Evolutionary conservation across 2,329 filamentous ascomycete species (phyloP).

Genomic region (Sarocladium brachiariae): DNA sequence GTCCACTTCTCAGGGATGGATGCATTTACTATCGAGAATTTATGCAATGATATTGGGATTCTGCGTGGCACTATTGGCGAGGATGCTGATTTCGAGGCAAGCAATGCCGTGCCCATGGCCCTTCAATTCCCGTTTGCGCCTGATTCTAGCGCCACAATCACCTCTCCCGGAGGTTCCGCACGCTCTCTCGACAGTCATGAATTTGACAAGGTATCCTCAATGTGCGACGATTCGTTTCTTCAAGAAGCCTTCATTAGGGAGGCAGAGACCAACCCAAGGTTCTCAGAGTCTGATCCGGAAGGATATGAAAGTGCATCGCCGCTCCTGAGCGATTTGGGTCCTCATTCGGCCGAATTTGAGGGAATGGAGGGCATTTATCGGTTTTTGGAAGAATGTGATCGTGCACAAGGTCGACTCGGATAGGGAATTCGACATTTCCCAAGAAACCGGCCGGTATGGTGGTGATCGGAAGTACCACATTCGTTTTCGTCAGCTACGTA

Average conservation of each 20-base stretch:
- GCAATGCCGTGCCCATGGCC: slow-evolving; percentile 63
- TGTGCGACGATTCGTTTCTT: slow-evolving; percentile 28
- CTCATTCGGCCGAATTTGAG: slow-evolving; percentile 42
- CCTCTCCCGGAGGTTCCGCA: slow-evolving; percentile 42
- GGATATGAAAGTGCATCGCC: slow-evolving; percentile 47
- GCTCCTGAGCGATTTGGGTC: slow-evolving; percentile 35
- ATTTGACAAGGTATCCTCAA: slow-evolving; percentile 29
- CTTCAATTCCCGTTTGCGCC: slow-evolving; percentile 84
- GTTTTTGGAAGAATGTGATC: slow-evolving; percentile 53
- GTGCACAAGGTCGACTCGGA: slow-evolving; percentile 27
- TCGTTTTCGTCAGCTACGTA: too few relatives aligned
- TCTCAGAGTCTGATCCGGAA: slow-evolving; percentile 38
- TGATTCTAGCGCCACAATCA: slow-evolving; percentile 29
- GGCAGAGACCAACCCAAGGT: slow-evolving; percentile 39
- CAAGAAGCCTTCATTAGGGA: slow-evolving; percentile 36
- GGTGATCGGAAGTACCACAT: neutral
- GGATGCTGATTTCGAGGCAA: slow-evolving; percentile 65
- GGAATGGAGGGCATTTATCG: slow-evolving; percentile 51
- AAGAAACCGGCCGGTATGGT: neutral
- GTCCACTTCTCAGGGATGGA: slow-evolving; percentile 92
- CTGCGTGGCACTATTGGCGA: slow-evolving; percentile 71
- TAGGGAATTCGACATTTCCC: slow-evolving; percentile 12
- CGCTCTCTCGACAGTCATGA: slow-evolving; percentile 35
- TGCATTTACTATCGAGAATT: slow-evolving; percentile 67
- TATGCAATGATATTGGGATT: slow-evolving; percentile 85